Conservation (phyloP, 345 rosid genomes). For the Melaleuca quinquenervia region DNA sequence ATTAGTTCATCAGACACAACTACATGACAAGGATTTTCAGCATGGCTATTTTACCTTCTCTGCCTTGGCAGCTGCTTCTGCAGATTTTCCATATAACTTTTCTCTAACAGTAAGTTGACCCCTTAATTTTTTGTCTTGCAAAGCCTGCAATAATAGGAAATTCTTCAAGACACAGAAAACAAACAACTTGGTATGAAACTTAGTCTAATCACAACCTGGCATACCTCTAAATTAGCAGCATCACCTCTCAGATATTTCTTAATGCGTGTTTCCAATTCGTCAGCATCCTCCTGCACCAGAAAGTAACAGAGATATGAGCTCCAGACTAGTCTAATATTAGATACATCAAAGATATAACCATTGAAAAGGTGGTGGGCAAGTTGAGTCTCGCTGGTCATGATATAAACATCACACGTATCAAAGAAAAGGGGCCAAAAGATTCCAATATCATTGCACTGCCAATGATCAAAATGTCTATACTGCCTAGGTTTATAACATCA, state of each 20-base stretch:
- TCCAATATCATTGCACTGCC: neutral
- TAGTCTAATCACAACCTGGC: neutral
- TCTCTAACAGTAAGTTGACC: constrained; percentile 65
- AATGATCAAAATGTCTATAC: neutral
- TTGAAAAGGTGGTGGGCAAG: neutral
- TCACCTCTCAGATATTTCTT: constrained; percentile 74
- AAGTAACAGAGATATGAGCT: neutral
- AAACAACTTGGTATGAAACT: neutral
- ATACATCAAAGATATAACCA: neutral
- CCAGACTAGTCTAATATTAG: neutral
- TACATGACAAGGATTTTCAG: neutral
- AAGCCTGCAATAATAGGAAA: constrained; percentile 10
- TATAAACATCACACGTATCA: neutral
- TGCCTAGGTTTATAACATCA: neutral
- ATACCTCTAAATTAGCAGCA: constrained; percentile 61
- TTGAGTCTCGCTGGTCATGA: neutral
- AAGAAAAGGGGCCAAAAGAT: neutral
- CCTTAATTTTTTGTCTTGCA: constrained; percentile 65
- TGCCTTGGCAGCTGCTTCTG: constrained; percentile 67
- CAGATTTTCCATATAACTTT: constrained; percentile 51
- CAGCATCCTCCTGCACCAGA: constrained; percentile 30
- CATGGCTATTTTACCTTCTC: constrained; percentile 44
- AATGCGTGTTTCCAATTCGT: constrained; percentile 39
- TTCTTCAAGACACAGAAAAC: neutral
- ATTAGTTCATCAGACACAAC: neutral